Percentiles rank a stretch among this genome's conserved stretches.
phyloP scores from a whole-genome alignment of 164 flowering plant species.

The Annona cherimola region DNA sequence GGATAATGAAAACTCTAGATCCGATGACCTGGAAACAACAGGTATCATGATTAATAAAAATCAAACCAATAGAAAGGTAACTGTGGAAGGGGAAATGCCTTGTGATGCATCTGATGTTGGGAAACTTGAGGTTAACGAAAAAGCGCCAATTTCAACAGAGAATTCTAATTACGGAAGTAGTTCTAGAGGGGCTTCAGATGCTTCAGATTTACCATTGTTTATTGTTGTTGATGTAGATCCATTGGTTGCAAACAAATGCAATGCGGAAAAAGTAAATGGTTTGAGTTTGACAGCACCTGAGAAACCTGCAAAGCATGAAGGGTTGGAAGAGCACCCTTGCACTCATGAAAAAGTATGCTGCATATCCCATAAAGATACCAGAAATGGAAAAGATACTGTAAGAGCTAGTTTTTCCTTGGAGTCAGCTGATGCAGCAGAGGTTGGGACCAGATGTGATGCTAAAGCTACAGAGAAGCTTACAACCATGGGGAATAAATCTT shows the following conservation, averaged over 20 bases:
- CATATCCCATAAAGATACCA: too few relatives aligned
- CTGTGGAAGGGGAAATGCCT: not conserved
- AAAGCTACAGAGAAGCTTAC: not conserved
- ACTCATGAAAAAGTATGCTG: not conserved
- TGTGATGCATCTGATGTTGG: not conserved
- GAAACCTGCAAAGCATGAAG: not conserved
- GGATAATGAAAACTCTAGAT: not conserved
- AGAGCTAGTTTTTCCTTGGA: not conserved
- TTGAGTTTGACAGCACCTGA: not conserved
- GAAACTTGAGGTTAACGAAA: not conserved
- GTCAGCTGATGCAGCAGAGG: not conserved
- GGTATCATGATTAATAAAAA: not conserved
- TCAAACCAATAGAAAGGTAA: not conserved
- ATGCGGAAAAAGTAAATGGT: constrained; percentile 14
- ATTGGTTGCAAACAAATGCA: not conserved
- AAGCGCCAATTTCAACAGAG: not conserved
- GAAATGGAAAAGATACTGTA: not conserved
- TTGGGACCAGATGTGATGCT: not conserved
- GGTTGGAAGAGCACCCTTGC: not conserved
- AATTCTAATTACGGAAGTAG: not conserved
- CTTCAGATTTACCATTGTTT: constrained; percentile 2
- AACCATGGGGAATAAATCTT: not conserved
- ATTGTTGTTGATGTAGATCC: constrained; percentile 15
- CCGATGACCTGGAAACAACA: too few relatives aligned
- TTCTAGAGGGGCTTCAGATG: not conserved